Evolutionary conservation across 768 basidiomycete genomes (phyloP).

Genomic region (Sistotremastrum niveocremeum): DNA sequence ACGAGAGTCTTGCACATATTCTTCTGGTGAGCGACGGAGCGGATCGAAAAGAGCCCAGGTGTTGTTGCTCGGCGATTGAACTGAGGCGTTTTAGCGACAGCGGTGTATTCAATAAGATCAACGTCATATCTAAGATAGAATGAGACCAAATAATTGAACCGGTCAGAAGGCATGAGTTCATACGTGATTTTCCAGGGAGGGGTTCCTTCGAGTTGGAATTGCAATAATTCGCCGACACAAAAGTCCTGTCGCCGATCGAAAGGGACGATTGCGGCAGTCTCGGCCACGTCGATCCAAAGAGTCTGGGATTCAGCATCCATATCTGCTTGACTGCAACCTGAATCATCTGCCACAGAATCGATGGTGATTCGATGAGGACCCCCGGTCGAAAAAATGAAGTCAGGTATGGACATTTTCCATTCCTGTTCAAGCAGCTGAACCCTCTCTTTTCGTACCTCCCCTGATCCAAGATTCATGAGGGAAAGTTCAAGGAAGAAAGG

Average conservation of each 20-base stretch:
- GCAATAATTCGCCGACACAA: constrained; percentile 81
- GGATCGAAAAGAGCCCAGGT: constrained; percentile 73
- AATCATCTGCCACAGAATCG: constrained; percentile 66
- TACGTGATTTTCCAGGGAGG: constrained; percentile 88
- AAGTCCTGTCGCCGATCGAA: constrained; percentile 66
- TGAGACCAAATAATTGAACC: not conserved
- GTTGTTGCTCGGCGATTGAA: constrained; percentile 78
- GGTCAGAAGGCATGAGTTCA: constrained; percentile 9
- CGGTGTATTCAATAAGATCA: constrained; percentile 58
- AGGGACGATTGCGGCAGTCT: constrained; percentile 85
- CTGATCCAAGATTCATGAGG: constrained; percentile 62
- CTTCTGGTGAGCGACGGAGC: constrained; percentile 84
- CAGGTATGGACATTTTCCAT: constrained; percentile 65
- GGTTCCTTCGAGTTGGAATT: constrained; percentile 88
- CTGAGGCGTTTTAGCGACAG: constrained; percentile 65
- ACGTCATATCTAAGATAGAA: constrained; percentile 51
- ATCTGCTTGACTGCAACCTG: constrained; percentile 63
- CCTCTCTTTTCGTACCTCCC: constrained; percentile 43
- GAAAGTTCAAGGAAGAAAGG: constrained; percentile 74
- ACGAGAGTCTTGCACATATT: constrained; percentile 81
- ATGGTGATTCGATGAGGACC: constrained; percentile 74
- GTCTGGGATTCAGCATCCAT: constrained; percentile 47
- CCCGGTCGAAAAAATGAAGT: constrained; percentile 62
- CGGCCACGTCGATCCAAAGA: constrained; percentile 87
- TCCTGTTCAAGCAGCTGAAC: constrained; percentile 32